Conservation (phyloP, 2,329 filamentous ascomycete genomes). For the Colletotrichum sp. region DNA sequence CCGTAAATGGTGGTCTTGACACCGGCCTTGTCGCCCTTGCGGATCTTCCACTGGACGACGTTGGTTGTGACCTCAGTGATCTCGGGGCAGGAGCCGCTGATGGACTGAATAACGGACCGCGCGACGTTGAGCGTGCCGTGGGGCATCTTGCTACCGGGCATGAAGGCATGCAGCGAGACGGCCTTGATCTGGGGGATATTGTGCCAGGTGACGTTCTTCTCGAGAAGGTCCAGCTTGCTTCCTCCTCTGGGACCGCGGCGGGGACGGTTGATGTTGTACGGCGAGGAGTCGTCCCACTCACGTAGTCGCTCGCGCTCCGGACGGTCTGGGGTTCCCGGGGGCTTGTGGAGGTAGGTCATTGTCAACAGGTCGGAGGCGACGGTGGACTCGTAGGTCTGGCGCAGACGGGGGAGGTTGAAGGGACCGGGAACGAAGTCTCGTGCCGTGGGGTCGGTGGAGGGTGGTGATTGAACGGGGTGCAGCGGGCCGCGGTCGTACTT, state of each 20-base stretch:
- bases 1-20: constrained; percentile 80
- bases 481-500: constrained; percentile 94
- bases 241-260: constrained; percentile 84
- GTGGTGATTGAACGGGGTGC: constrained; percentile 91
- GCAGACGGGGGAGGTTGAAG: constrained; percentile 84
- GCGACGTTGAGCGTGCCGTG: constrained; percentile 81
- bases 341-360: constrained; percentile 84
- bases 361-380: constrained; percentile 88
- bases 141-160: constrained; percentile 74
- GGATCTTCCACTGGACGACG: constrained; percentile 78
- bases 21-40: constrained; percentile 73
- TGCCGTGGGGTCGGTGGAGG: constrained; percentile 83
- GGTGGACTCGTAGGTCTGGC: constrained; percentile 89
- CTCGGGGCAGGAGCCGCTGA: constrained; percentile 77
- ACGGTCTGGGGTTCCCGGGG: constrained; percentile 71
- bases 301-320: constrained; percentile 72
- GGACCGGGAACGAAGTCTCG: constrained; percentile 90
- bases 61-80: constrained; percentile 74
- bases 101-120: constrained; percentile 82
- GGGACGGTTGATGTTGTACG: constrained; percentile 92
- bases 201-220: constrained; percentile 77
- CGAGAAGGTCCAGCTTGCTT: constrained; percentile 73
- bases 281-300: constrained; percentile 87
- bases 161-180: constrained; percentile 79
- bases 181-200: constrained; percentile 85